Evolutionary conservation across 1,284 basidiomycete species (phyloP).

Genomic region (Cryptococcus sp.): DNA sequence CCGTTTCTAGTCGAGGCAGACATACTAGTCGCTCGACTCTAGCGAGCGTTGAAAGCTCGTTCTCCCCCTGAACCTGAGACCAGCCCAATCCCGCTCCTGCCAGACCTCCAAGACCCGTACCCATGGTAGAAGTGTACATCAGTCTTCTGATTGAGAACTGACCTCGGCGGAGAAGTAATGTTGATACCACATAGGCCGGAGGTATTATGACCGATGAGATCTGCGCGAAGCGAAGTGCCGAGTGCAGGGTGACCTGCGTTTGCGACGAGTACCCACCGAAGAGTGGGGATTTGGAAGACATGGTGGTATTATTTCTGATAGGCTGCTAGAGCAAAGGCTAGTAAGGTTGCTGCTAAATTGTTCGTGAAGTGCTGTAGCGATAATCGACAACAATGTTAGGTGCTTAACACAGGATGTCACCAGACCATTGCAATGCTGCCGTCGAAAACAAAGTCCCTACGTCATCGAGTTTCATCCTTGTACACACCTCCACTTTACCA

Average conservation of each 20-base stretch:
- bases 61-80: constrained; percentile 28
- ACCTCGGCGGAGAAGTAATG: constrained; percentile 27
- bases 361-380: no score
- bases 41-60: constrained; percentile 33
- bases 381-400: no score
- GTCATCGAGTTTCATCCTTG: no score
- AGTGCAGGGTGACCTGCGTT: constrained; percentile 40
- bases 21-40: constrained; percentile 43
- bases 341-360: no score
- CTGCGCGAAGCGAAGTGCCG: constrained; percentile 43
- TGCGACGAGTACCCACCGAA: constrained; percentile 25
- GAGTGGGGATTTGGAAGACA: constrained; percentile 31
- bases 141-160: constrained; percentile 39
- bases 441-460: no score
- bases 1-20: constrained; percentile 4
- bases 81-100: constrained; percentile 34
- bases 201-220: constrained; percentile 40
- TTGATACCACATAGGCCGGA: constrained; percentile 41
- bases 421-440: no score
- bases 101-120: constrained; percentile 26
- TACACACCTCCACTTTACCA: no score
- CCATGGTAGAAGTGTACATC: constrained; percentile 27
- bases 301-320: not conserved
- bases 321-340: no score
- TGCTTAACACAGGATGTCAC: no score